These are phyloP conservation scores for Nicotiana undulata DNA, from an alignment of 257 asterid species.

Conservation along the genomic window DNA sequence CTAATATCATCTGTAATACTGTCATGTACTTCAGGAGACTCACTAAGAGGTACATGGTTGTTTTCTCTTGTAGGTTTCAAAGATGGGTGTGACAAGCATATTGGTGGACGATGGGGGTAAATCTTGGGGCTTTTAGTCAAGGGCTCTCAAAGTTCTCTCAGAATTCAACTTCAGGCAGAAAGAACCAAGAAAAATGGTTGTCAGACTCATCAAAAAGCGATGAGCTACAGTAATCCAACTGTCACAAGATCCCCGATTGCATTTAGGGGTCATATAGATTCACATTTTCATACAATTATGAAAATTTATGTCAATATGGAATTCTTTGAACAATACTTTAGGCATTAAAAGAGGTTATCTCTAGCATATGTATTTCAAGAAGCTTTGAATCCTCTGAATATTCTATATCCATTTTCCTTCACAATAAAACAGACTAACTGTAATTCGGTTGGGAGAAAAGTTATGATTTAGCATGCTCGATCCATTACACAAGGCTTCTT, in stretches of 20 bases:
- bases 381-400: too few species aligned
- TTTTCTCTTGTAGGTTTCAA: slow-evolving; percentile 14
- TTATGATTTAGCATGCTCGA: background rate
- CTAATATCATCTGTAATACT: too few species aligned
- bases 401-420: background rate
- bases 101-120: slow-evolving; percentile 23
- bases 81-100: slow-evolving; percentile 31
- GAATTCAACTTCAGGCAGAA: slow-evolving; percentile 13
- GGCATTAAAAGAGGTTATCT: background rate
- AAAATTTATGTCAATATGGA: background rate
- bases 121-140: slow-evolving; percentile 24
- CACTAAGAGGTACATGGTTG: background rate
- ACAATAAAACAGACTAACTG: background rate
- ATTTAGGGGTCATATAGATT: background rate
- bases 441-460: background rate
- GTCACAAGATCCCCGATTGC: background rate
- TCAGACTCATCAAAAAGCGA: background rate
- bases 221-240: background rate
- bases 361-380: background rate
- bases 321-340: background rate
- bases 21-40: background rate
- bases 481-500: background rate
- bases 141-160: slow-evolving; percentile 24
- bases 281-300: background rate
- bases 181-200: background rate